phyloP scores from a whole-genome alignment of 305 asterid genomes.

The Stenogyne calaminthoides region DNA sequence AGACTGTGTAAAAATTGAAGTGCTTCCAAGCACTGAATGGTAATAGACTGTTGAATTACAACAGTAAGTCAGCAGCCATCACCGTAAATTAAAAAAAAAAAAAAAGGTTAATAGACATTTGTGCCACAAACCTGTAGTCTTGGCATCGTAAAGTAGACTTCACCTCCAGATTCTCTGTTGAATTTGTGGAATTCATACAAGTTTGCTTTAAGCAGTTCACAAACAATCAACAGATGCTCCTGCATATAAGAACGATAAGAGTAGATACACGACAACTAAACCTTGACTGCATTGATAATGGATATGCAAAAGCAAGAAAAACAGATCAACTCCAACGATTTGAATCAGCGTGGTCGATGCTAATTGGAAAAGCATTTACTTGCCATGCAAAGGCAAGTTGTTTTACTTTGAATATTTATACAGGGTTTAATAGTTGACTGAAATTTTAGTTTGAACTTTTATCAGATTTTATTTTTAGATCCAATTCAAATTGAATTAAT shows the following conservation, averaged over 20 bases:
- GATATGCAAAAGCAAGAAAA: conserved; percentile 18
- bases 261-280: conserved; percentile 20
- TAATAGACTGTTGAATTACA: conserved; percentile 67
- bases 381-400: conserved; percentile 16
- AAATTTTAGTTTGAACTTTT: background rate
- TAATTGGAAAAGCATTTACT: background rate
- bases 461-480: background rate
- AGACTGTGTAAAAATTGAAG: conserved; percentile 88
- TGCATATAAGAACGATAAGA: conserved; percentile 36
- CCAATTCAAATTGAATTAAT: background rate
- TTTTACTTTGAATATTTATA: background rate
- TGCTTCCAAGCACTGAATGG: conserved; percentile 93
- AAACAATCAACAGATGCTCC: conserved; percentile 95
- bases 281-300: conserved; percentile 13
- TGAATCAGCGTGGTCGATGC: background rate
- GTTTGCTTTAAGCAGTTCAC: conserved; percentile 95
- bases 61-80: conserved; percentile 22
- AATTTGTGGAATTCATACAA: conserved; percentile 91
- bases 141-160: conserved; percentile 98
- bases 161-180: conserved; percentile 98
- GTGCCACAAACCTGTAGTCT: conserved; percentile 77
- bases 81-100: conserved; percentile 13
- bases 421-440: background rate
- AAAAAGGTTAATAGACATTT: conserved; percentile 8
- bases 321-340: background rate